These are phyloP conservation scores for Tricharina praecox DNA, from an alignment of 495 filamentous ascomycete genomes.

Conservation along the genomic window DNA sequence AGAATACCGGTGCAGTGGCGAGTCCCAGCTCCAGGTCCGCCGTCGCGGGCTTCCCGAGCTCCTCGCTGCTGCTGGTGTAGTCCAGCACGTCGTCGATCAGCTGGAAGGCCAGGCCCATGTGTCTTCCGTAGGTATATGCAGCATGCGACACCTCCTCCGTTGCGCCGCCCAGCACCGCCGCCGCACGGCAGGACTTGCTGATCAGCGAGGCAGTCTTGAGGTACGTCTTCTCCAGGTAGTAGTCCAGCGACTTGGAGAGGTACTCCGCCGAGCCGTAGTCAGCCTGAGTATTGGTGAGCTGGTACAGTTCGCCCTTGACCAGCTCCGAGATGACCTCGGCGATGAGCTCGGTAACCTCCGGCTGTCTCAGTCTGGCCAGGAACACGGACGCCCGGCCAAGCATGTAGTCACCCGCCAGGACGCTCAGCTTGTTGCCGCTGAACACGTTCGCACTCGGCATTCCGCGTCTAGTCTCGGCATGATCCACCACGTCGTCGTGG, in stretches of 20 bases:
- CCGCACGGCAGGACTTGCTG: constrained; percentile 81
- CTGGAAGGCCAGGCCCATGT: constrained; percentile 88
- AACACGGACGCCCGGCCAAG: constrained; percentile 86
- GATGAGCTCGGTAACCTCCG: constrained; percentile 84
- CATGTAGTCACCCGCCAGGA: constrained; percentile 87
- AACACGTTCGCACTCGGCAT: constrained; percentile 75
- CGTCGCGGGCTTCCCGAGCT: constrained; percentile 86
- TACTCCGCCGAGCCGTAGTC: constrained; percentile 70
- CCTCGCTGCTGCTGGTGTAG: constrained; percentile 67
- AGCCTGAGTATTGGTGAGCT: constrained; percentile 82
- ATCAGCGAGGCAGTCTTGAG: constrained; percentile 91
- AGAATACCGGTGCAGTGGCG: constrained; percentile 86
- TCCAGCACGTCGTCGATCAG: constrained; percentile 98
- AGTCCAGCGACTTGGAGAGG: constrained; percentile 70
- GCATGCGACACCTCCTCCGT: constrained; percentile 69
- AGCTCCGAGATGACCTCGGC: constrained; percentile 94
- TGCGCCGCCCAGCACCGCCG: constrained; percentile 66
- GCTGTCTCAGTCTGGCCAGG: constrained; percentile 71
- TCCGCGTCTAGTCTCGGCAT: constrained; percentile 64
- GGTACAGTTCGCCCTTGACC: constrained; percentile 98
- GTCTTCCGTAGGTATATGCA: constrained; percentile 79
- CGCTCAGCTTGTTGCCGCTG: constrained; percentile 98
- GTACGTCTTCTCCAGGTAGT: constrained; percentile 98
- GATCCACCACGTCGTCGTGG: constrained; percentile 96
- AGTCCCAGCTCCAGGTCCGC: constrained; percentile 87